Evolutionary conservation across 1,284 basidiomycete genomes (phyloP), one percentile per base, ranked within the genome.

Genomic region (Pseudozyma sp.): DNA sequence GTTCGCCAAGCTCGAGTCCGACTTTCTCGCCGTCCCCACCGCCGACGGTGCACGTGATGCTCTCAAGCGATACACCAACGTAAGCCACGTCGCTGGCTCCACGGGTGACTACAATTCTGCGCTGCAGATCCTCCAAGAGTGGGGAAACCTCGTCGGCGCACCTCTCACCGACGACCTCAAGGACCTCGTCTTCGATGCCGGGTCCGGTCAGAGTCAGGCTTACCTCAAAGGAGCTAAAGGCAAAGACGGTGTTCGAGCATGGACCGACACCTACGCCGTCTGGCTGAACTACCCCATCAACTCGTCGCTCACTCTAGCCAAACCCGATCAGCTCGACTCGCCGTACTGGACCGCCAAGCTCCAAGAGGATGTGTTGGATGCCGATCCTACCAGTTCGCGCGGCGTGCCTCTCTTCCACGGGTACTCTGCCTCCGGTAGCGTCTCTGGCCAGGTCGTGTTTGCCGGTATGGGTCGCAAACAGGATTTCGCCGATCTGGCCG

Each of bases 381-480:
- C 86, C 16, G 87, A 88, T 69, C 85, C 86, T 0, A 85, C 85
- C 54, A 79, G 84, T 17, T 74, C 81, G 5, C 81, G 86, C 4
- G 86, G 87, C 65, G 84, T 87, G 0, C 86, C 85, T 31, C 61
- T 79, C 17, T 86, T 86, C 76, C 86, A 86, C 67, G 86, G 85
- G n/a, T 85, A 84, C 58, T 81, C 80, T 1, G 84, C 78, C 46
- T 79, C 78, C 3, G 86, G 86, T 8, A 69, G 67, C 24, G 86
- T 81, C 6, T 58, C 40, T 3, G 94, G 92, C 1, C 87, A 88
- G 79, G 86, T 94, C 24, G 87, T 97, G 13, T 94, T 93, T 76
- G 94, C 89, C 0, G 91, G 92, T 69, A 93, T 93, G 68, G 94
- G 94, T 1, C 86, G 86, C 5, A 91, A 92, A 84, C 88, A 90